Conservation (phyloP, 441 rosid species). For the Syzygium malaccense region DNA sequence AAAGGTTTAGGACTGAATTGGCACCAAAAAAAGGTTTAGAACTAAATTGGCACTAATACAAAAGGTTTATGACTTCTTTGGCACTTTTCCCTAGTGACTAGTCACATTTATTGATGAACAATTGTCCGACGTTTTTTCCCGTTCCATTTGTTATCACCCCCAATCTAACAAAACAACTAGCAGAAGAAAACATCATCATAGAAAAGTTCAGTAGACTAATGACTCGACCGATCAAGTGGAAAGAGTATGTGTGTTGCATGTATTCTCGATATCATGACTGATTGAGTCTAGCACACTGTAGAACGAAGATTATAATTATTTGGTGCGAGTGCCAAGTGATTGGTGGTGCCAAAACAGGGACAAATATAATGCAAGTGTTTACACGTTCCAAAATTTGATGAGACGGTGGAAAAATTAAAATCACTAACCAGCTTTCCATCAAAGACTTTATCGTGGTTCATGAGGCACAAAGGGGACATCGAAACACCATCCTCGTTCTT, state of each 20-base stretch:
- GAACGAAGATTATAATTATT: too few relatives aligned
- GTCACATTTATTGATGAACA: background rate
- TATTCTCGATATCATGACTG: too few relatives aligned
- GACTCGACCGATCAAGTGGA: too few relatives aligned
- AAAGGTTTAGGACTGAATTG: too few relatives aligned
- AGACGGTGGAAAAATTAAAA: background rate
- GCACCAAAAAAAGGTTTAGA: too few relatives aligned
- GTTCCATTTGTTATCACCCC: background rate
- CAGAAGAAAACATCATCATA: background rate
- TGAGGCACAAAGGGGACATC: constrained; percentile 7
- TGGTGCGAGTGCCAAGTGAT: background rate
- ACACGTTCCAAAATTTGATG: background rate
- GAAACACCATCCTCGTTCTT: constrained; percentile 18
- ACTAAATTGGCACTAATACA: too few relatives aligned
- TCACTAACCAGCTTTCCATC: constrained; percentile 3
- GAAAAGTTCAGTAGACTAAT: too few relatives aligned
- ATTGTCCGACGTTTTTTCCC: background rate
- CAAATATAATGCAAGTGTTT: background rate
- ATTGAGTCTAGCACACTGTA: too few relatives aligned
- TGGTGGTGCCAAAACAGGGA: background rate
- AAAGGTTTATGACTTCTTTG: too few relatives aligned
- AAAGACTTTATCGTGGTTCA: constrained; percentile 12
- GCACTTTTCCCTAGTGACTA: too few relatives aligned
- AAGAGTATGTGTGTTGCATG: too few relatives aligned
- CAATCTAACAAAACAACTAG: background rate